phyloP scores from a whole-genome alignment of 2,329 filamentous ascomycete genomes.

The Paracoccidioides brasiliensis region DNA sequence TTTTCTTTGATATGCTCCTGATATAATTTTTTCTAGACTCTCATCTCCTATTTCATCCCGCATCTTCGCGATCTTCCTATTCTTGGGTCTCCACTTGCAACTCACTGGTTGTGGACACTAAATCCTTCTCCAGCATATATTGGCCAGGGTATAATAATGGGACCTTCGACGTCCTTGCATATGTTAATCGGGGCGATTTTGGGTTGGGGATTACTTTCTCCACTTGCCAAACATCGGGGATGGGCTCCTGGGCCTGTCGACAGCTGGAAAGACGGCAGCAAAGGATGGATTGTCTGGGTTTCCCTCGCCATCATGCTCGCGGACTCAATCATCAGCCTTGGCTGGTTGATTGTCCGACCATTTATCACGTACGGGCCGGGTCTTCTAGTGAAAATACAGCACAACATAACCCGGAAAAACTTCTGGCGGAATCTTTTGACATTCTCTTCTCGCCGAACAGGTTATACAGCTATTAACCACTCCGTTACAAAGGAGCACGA shows the following conservation, averaged over 20 bases:
- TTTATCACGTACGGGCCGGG: constrained; percentile 37
- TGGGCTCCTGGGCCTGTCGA: constrained; percentile 82
- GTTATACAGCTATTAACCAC: neutral
- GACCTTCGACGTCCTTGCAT: constrained; percentile 82
- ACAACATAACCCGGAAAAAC: constrained; percentile 19
- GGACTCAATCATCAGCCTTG: constrained; percentile 78
- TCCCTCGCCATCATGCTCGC: constrained; percentile 93
- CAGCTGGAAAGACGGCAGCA: constrained; percentile 86
- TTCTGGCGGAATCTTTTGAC: constrained; percentile 12
- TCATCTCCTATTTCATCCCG: constrained; percentile 83
- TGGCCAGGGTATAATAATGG: constrained; percentile 98
- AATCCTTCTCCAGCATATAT: constrained; percentile 97
- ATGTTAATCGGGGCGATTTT: constrained; percentile 85
- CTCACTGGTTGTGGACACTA: constrained; percentile 83
- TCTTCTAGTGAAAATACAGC: constrained; percentile 19
- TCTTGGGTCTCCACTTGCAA: constrained; percentile 60
- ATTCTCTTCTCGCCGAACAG: constrained; percentile 4
- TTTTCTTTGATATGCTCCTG: neutral
- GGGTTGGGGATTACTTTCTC: constrained; percentile 84
- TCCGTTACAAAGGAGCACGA: constrained; percentile 25
- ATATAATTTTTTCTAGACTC: constrained; percentile 43
- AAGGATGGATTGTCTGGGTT: constrained; percentile 98
- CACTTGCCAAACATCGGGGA: constrained; percentile 67
- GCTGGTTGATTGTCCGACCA: constrained; percentile 59
- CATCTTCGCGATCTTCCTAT: constrained; percentile 74